Evolutionary conservation across 1,139 yeast genomes (phyloP), one percentile per base, ranked within the genome.

Genomic region (Geotrichum siamense): DNA sequence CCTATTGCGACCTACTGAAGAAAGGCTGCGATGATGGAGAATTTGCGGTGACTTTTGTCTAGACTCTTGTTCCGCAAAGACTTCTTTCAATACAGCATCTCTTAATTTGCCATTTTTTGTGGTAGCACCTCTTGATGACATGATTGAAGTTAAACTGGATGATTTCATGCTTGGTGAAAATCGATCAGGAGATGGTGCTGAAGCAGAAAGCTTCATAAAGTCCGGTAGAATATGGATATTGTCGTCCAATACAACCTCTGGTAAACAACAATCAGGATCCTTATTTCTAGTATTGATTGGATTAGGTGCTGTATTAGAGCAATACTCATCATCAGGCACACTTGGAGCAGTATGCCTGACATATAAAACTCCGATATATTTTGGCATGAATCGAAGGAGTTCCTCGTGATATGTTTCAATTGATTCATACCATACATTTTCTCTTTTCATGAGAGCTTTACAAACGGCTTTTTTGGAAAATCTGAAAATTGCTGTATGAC

Each of bases 381-480:
- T 76, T 1, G 98, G 98, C 94, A 91, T 83, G 60, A 83, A 93
- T 48, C 73, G 70, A 43, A 87, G 70, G 39, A 93, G 68, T 45
- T 82, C 89, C 17, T 82, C 81, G 61, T 86, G 95, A 32, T 74
- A 68, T 38, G 71, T 64, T 63, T 91, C 96, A 38, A 91, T 80
- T 3, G 82, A 77, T 61, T 93, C 98, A 62, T 93, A 93, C 81
- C 94, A 89, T 51, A 72, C 67, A 61, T 91, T 85, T 59, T 93
- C 99, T 51, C 95, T 71, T 56, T 86, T 86, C 51, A 87, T 84
- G 50, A 91, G 68, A 1, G 94, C 93, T 62, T 93, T 93, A 63
- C 98, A 91, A n/a, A 93, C 96, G 0, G 97, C 97, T 47, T 85
- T 71, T 54, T 80, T 82, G 5, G 94, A 82, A 59, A 91, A 91